phyloP scores from a whole-genome alignment of 1,284 basidiomycete species.

The Puccinia hordei region DNA sequence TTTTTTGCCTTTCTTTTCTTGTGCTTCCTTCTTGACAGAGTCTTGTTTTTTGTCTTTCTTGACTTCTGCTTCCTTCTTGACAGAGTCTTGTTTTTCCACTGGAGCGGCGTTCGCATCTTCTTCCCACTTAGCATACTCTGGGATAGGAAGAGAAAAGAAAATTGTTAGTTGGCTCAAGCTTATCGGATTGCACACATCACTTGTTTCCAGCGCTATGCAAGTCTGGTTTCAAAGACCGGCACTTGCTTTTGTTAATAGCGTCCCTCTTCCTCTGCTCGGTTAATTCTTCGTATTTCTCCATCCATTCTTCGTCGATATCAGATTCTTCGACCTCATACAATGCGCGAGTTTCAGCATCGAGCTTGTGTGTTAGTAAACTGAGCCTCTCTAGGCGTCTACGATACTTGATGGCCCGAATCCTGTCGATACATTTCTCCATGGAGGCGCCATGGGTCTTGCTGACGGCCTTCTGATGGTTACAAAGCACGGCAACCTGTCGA shows the following conservation, averaged over 20 bases:
- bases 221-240: neutral
- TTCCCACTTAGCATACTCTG: slow-evolving; percentile 74
- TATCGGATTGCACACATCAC: slow-evolving; percentile 65
- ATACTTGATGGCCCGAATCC: slow-evolving; percentile 76
- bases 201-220: slow-evolving; percentile 56
- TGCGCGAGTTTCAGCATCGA: slow-evolving; percentile 70
- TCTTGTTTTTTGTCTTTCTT: neutral
- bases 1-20: too few relatives aligned
- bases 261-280: slow-evolving; percentile 65
- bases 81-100: neutral
- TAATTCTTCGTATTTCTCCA: slow-evolving; percentile 77
- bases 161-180: neutral
- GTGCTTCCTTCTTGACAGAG: neutral
- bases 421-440: slow-evolving; percentile 87
- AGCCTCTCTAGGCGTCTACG: slow-evolving; percentile 89
- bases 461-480: slow-evolving; percentile 93
- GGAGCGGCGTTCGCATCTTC: slow-evolving; percentile 65
- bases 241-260: slow-evolving; percentile 73
- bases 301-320: slow-evolving; percentile 88
- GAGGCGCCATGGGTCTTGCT: slow-evolving; percentile 86
- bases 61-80: too few relatives aligned
- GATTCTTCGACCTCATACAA: slow-evolving; percentile 78
- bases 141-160: neutral
- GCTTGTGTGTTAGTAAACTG: slow-evolving; percentile 70
- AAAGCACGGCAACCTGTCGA: slow-evolving; percentile 88